These are phyloP conservation scores for Penicillium daleae DNA, from an alignment of 495 filamentous ascomycete species.

Conservation along the genomic window DNA sequence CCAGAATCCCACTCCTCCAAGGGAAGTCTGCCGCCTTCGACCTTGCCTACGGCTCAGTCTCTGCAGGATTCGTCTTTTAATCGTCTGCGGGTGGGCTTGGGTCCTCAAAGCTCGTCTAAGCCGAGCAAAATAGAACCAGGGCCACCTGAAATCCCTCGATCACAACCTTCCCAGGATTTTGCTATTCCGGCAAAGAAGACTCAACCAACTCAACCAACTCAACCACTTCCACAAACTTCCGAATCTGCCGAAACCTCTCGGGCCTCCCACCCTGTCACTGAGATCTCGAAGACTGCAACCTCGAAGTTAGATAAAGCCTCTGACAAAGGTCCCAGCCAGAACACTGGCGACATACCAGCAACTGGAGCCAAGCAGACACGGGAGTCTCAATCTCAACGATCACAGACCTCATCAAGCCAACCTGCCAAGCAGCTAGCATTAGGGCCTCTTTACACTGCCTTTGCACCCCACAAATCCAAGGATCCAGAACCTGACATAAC, in stretches of 20 bases:
- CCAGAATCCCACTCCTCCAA: neutral
- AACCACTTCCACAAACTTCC: neutral
- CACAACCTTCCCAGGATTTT: neutral
- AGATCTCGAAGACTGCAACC: neutral
- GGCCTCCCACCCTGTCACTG: constrained; percentile 42
- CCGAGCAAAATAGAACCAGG: neutral
- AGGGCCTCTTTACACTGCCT: neutral
- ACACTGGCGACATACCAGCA: neutral
- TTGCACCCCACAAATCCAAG: constrained; percentile 9
- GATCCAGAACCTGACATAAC: constrained; percentile 51
- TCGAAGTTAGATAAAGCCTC: neutral
- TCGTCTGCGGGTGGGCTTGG: neutral
- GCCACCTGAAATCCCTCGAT: neutral
- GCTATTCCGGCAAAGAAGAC: neutral
- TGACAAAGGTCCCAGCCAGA: neutral
- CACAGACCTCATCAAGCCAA: neutral
- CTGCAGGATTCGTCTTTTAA: neutral
- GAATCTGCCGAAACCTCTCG: constrained; percentile 34
- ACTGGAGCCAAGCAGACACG: neutral
- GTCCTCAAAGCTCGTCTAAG: neutral
- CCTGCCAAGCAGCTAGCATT: neutral
- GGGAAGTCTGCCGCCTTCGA: neutral
- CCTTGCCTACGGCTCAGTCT: neutral
- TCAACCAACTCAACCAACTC: neutral
- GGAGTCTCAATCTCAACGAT: neutral